Base-by-base conservation (phyloP, 345 rosid genomes). In the Salix viminalis region DNA sequence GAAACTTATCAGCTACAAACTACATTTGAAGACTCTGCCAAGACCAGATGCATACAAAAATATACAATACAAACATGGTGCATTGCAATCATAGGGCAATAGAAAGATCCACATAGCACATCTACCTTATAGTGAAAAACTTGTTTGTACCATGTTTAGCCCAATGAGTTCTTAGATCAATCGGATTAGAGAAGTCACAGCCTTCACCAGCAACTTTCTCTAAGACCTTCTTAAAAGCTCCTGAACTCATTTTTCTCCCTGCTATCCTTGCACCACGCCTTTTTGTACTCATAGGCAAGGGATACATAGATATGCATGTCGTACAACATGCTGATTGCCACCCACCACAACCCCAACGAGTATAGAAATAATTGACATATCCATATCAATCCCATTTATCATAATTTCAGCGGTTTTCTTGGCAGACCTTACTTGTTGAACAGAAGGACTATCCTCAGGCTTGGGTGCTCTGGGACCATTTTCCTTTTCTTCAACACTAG, bases 301-400 rank as follows among this genome's bases (percentile, higher is more conserved):
- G 99, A 82, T 96, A 93, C 90, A 91, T 89, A 13, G 97, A 94
- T 5, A 94, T 88, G 80, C 88, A 89, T 0, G 97, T 92, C 2
- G 97, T 92, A 69, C 98, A 94, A 73, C 98, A 94, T n/a, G 97
- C 97, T 0, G 95, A 94, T 80, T 92, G 98, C 98, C 99, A 96
- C 71, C 99, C 99, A 42, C 99, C 98, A 65, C 98, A 91, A 28
- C 98, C 98, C 99, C 99, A 96, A 39, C 96, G 90, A 95, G 98
- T 65, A 89, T 92, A 4, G 97, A 92, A 75, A 94, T 85, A 74
- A 92, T 88, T 0, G 97, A 90, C 75, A 93, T 91, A 80, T 96
- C 98, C 96, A 92, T 90, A 42, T 83, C 89, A 62, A 91, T 85
- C 60, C 98, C 97, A 71, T 94, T 91, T 9, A 96, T 91, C 9